A percentile compares a stretch with the other conserved stretches of the same genome.
Conservation (phyloP, 1,139 yeast genomes). For the Yamadazyma buinensis region DNA sequence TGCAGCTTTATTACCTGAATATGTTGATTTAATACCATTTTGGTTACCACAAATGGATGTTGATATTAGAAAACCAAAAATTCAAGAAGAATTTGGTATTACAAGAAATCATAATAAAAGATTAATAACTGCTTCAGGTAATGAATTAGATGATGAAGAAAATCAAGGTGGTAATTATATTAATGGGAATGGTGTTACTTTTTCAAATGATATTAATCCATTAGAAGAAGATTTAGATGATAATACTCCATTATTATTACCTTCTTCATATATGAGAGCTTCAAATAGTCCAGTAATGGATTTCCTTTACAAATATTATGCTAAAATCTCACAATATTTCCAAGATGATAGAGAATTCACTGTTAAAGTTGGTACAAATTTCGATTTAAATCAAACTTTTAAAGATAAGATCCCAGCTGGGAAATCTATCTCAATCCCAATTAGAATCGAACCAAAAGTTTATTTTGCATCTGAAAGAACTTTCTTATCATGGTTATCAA, state of each 20-base stretch:
- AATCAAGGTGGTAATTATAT: constrained; percentile 30
- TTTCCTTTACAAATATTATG: constrained; percentile 31
- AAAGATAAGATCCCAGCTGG: constrained; percentile 68
- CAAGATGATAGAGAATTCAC: constrained; percentile 69
- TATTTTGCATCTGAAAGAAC: constrained; percentile 85
- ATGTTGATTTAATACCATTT: constrained; percentile 81
- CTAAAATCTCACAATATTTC: constrained; percentile 42
- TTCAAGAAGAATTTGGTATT: constrained; percentile 61
- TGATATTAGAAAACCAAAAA: constrained; percentile 87
- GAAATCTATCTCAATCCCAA: constrained; percentile 69
- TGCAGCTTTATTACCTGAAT: constrained; percentile 81
- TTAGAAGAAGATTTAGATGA: constrained; percentile 49
- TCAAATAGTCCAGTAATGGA: constrained; percentile 29
- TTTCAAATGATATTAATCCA: constrained; percentile 46
- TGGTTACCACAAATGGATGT: constrained; percentile 99
- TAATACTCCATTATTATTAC: constrained; percentile 38
- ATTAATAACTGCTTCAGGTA: constrained; percentile 46
- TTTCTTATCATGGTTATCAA: constrained; percentile 71
- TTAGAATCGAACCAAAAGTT: constrained; percentile 80
- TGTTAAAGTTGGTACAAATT: constrained; percentile 79
- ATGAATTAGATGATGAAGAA: constrained; percentile 47
- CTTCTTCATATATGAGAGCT: constrained; percentile 25
- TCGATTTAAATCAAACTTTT: constrained; percentile 53
- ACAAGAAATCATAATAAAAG: constrained; percentile 30
- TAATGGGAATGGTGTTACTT: constrained; percentile 39